Evolutionary conservation across 2,329 filamentous ascomycete genomes (phyloP).

Genomic region (Xylariaceae sp.): DNA sequence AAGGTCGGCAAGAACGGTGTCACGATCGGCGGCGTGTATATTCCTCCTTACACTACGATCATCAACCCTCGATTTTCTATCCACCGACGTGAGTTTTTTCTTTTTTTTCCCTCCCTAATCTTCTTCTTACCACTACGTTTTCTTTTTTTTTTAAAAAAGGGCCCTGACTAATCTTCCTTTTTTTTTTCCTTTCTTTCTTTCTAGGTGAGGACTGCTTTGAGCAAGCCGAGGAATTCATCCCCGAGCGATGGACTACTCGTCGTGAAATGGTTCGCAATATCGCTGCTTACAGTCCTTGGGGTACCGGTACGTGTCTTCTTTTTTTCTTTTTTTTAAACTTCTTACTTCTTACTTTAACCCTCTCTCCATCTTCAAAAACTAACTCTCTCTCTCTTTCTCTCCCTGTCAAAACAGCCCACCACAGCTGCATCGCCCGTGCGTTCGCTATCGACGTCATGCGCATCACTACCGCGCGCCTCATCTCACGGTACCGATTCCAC

Average conservation of each 20-base stretch:
- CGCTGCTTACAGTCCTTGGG: constrained; percentile 32
- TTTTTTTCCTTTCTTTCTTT: background rate
- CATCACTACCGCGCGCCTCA: constrained; percentile 18
- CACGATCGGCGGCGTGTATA: constrained; percentile 5
- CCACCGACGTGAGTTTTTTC: constrained; percentile 32
- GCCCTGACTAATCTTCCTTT: background rate
- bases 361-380: background rate
- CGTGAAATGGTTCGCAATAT: constrained; percentile 32
- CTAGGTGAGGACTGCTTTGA: constrained; percentile 29
- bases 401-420: constrained; percentile 12
- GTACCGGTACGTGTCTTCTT: constrained; percentile 12
- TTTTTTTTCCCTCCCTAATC: background rate
- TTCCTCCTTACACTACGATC: constrained; percentile 18
- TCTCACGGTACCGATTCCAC: constrained; percentile 24
- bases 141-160: background rate
- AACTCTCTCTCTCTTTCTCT: background rate
- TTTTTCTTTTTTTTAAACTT: background rate
- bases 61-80: constrained; percentile 20
- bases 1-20: constrained; percentile 20
- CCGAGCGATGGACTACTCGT: constrained; percentile 34
- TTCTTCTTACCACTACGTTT: background rate
- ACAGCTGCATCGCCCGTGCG: constrained; percentile 29
- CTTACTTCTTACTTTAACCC: background rate
- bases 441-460: constrained; percentile 29
- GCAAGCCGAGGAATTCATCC: constrained; percentile 31